Evolutionary conservation across 164 flowering plant species (phyloP).

Genomic region (Vitis rupestris): DNA sequence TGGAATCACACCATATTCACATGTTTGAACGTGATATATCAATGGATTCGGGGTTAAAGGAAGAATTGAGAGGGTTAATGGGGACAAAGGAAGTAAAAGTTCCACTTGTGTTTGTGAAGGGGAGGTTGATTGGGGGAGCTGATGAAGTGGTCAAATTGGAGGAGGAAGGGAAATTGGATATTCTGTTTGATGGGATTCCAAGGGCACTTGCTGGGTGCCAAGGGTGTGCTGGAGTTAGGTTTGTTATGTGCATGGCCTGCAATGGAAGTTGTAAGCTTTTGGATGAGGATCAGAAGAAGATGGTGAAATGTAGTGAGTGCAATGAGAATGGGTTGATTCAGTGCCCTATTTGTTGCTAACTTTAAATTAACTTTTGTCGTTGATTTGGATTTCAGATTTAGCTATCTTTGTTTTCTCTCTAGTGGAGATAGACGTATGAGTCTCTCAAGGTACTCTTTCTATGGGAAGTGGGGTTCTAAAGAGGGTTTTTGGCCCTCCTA

Average conservation of each 20-base stretch:
- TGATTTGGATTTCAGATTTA: not conserved
- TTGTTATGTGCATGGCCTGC: slow-evolving; percentile 80
- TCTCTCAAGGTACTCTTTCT: not conserved
- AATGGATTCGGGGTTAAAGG: slow-evolving; percentile 87
- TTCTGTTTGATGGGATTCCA: slow-evolving; percentile 59
- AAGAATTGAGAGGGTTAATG: slow-evolving; percentile 67
- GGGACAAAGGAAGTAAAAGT: slow-evolving; percentile 59
- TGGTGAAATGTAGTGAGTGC: slow-evolving; percentile 71
- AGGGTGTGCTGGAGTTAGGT: slow-evolving; percentile 76
- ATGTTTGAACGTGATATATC: slow-evolving; percentile 79
- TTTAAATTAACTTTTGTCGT: slow-evolving; percentile 2
- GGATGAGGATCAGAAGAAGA: slow-evolving; percentile 50
- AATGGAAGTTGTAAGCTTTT: slow-evolving; percentile 82
- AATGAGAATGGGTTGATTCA: slow-evolving; percentile 91
- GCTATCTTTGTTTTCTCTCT: not conserved
- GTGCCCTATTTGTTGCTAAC: slow-evolving; percentile 75
- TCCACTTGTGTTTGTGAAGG: slow-evolving; percentile 84
- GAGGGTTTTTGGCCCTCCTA: slow-evolving; percentile 16
- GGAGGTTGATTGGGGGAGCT: slow-evolving; percentile 82
- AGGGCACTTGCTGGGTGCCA: slow-evolving; percentile 38
- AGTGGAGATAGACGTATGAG: no score
- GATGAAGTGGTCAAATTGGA: slow-evolving; percentile 76
- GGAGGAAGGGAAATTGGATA: slow-evolving; percentile 69
- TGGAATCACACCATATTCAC: slow-evolving; percentile 53
- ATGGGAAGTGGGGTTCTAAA: slow-evolving; percentile 14